Conservation (phyloP, 2,329 filamentous ascomycete genomes). For the Cordyceps cateniannulata region DNA sequence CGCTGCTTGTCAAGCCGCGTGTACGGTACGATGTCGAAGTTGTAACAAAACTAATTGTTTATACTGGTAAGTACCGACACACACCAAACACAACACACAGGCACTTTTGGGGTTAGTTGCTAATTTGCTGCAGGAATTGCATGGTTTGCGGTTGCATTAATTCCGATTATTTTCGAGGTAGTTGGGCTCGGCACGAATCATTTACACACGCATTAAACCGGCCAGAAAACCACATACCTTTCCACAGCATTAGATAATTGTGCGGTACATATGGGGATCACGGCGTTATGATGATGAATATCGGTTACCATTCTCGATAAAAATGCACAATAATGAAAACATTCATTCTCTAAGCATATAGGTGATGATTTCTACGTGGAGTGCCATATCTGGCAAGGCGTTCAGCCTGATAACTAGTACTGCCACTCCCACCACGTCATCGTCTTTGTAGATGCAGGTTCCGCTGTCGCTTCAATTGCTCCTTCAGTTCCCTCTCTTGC, state of each 20-base stretch:
- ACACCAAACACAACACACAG: no score
- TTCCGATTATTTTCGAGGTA: constrained; percentile 65
- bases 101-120: neutral
- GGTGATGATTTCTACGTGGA: neutral
- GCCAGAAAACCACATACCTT: neutral
- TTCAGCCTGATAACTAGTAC: no score
- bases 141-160: constrained; percentile 71
- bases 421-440: no score
- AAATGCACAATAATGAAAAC: neutral
- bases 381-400: no score
- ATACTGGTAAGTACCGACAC: constrained; percentile 59
- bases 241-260: neutral
- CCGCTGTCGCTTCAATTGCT: no score
- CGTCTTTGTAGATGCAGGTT: no score
- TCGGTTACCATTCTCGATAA: neutral
- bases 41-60: constrained; percentile 92
- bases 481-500: neutral
- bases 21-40: constrained; percentile 98
- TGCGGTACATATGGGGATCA: constrained; percentile 1
- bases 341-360: neutral
- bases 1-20: constrained; percentile 73
- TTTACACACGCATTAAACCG: constrained; percentile 19
- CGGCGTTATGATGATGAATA: constrained; percentile 4
- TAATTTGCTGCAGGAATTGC: constrained; percentile 59
- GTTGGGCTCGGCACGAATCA: constrained; percentile 44